Evolutionary conservation across 2,329 filamentous ascomycete genomes (phyloP), one percentile per base, ranked within the genome.

Genomic region (Aspergillus aculeatus): DNA sequence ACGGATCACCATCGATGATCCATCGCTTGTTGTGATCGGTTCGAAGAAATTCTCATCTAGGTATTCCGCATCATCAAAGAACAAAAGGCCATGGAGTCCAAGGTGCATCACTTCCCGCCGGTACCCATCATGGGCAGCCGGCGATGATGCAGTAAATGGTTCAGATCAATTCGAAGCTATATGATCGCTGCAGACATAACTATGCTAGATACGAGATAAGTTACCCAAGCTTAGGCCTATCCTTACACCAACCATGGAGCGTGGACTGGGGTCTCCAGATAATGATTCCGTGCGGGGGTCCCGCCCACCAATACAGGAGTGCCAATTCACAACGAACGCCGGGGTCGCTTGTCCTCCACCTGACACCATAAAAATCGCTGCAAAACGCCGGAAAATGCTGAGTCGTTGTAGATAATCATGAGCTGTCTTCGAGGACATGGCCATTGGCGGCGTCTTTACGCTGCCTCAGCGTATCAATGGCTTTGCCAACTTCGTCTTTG

Each of bases 401-500:
- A 19, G 14, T 44, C 38, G 38, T 29, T 56, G 50, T 52, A 59
- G 16, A 47, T 9, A 51, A 51, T 64, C 55, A 69, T 56, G 61
- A 64, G 58, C 58, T 63, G 47, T 62, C 62, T 54, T 62, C 64
- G 51, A 44, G 14, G 6, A 60, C 50, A 52, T 50, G 52, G 24
- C 58, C 57, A 53, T 58, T 59, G 32, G 65, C 65, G 44, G 64
- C 65, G 57, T 47, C 62, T 57, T 58, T 66, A 62, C 51, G 63
- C 35, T 69, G 67, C 54, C 65, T 68, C 24, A 78, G 62, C 14
- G 62, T 58, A 26, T 72, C 82, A 55, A 96, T 82, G 16, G 92
- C 92, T 67, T 83, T 86, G 61, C 87, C 85, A 4, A 97, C 94
- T 77, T 96, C 92, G 49, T 87, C 84, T 19, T 82, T 85, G 14